phyloP scores from a whole-genome alignment of 495 filamentous ascomycete species.

The Penicilliopsis zonata region DNA sequence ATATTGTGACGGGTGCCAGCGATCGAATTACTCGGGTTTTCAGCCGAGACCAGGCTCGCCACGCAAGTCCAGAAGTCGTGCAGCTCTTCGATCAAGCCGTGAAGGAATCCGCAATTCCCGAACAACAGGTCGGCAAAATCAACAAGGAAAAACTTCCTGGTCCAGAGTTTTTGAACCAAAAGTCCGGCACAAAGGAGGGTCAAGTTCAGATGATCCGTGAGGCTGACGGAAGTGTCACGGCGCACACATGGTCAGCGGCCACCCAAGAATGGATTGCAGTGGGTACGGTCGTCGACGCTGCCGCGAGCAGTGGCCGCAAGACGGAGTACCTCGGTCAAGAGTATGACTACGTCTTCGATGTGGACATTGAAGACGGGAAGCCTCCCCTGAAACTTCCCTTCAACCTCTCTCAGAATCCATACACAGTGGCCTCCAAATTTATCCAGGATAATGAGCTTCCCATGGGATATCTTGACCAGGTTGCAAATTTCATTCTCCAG shows the following conservation, averaged over 20 bases:
- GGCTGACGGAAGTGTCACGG: slow-evolving; percentile 62
- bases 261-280: slow-evolving; percentile 69
- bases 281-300: slow-evolving; percentile 85
- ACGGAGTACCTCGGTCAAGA: slow-evolving; percentile 70
- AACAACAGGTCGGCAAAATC: slow-evolving; percentile 66
- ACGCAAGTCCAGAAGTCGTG: slow-evolving; percentile 46
- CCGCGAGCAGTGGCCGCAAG: slow-evolving; percentile 67
- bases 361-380: slow-evolving; percentile 93
- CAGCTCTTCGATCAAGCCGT: slow-evolving; percentile 70
- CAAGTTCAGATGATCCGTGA: slow-evolving; percentile 88
- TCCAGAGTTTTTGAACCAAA: slow-evolving; percentile 67
- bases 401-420: slow-evolving; percentile 86
- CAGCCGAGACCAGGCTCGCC: slow-evolving; percentile 56
- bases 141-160: slow-evolving; percentile 86
- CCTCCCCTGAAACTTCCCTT: slow-evolving; percentile 90
- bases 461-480: slow-evolving; percentile 81
- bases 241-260: slow-evolving; percentile 65
- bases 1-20: slow-evolving; percentile 87
- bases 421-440: slow-evolving; percentile 85
- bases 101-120: slow-evolving; percentile 70
- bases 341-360: slow-evolving; percentile 97
- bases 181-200: slow-evolving; percentile 81
- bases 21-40: slow-evolving; percentile 82
- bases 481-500: slow-evolving; percentile 82
- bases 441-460: slow-evolving; percentile 84